These are phyloP conservation scores for Cucumis sativus DNA, from an alignment of 306 rosid species.

Conservation along the genomic window Cucumber_9930_V3 NC_026658.2:3561001-3561500, in stretches of 20 bases:
- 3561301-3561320: constrained; percentile 2
- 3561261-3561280: constrained; percentile 23
- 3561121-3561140: neutral
- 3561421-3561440: constrained; percentile 15
- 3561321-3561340: constrained; percentile 1
- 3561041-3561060: neutral
- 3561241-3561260: constrained; percentile 89
- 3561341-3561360: constrained; percentile 39
- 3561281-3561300: constrained; percentile 9
- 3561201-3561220: constrained; percentile 93
- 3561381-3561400: constrained; percentile 53
- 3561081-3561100: neutral
- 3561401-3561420: constrained; percentile 84
- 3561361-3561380: constrained; percentile 64
- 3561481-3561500: neutral
- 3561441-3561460: constrained; percentile 11
- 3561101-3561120: neutral
- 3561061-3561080: neutral
- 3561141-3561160: constrained; percentile 67
- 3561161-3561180: constrained; percentile 67
- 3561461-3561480: constrained; percentile 4
- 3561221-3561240: constrained; percentile 96
- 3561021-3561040: neutral
- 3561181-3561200: constrained; percentile 59
- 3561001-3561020: neutral